Evolutionary conservation across 106 monocot species (phyloP).

Genomic region (Dendrobium huoshanense): DNA sequence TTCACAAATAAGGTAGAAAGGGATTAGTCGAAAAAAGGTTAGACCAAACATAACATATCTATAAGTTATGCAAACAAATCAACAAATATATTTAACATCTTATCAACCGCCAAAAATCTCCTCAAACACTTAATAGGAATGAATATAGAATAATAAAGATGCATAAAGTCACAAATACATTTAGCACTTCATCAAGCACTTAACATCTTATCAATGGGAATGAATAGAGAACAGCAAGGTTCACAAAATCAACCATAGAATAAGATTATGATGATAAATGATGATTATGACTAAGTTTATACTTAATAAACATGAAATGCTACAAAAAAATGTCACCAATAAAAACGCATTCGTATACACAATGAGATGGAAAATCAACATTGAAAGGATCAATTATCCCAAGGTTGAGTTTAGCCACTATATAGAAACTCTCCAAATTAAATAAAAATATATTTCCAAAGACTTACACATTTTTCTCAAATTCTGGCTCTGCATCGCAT

Average conservation of each 20-base stretch:
- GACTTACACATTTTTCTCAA: slow-evolving; percentile 82
- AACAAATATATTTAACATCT: neutral
- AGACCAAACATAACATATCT: neutral
- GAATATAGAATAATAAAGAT: neutral
- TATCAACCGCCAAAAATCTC: neutral
- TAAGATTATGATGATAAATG: neutral
- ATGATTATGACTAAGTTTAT: neutral
- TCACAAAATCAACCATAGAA: neutral
- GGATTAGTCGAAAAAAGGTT: too few relatives aligned
- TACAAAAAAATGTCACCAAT: neutral
- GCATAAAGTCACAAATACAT: neutral
- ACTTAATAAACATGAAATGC: neutral
- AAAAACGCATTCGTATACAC: neutral
- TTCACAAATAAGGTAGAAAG: too few relatives aligned
- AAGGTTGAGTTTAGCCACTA: neutral
- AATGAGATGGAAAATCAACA: neutral
- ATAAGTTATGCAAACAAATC: neutral
- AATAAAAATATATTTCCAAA: neutral
- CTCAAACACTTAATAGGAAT: neutral
- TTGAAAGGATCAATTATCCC: neutral
- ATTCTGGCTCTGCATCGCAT: slow-evolving; percentile 78
- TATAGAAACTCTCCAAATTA: neutral
- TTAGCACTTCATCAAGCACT: neutral
- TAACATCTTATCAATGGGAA: neutral
- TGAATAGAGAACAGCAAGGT: neutral